phyloP scores from a whole-genome alignment of 1,284 basidiomycete species.

The Cutaneotrichosporon sp. region DNA sequence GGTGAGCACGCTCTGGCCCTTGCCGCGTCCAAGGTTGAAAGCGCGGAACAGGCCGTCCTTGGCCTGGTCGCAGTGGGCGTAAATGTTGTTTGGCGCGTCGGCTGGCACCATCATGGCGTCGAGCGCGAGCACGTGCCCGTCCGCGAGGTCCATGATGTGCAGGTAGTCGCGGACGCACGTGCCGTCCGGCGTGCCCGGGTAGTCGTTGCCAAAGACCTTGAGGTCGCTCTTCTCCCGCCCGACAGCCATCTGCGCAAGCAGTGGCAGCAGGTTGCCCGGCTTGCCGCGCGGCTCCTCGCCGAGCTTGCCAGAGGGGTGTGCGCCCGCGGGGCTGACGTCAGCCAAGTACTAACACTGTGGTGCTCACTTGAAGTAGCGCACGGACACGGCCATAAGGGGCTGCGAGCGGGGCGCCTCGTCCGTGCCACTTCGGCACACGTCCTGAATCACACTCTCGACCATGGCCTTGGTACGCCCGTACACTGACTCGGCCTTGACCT shows the following conservation, averaged over 20 bases:
- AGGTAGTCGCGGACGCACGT: conserved; percentile 98
- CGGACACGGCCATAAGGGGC: conserved; percentile 37
- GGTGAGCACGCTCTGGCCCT: conserved; percentile 85
- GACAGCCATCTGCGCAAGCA: conserved; percentile 91
- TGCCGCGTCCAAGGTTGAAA: conserved; percentile 93
- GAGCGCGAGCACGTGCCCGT: conserved; percentile 87
- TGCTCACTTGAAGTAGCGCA: conserved; percentile 90
- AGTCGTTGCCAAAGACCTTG: conserved; percentile 96
- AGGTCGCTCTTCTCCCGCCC: conserved; percentile 79
- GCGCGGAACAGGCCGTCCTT: conserved; percentile 65
- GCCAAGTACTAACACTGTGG: background rate
- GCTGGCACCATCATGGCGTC: conserved; percentile 57
- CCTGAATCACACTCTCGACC: conserved; percentile 84
- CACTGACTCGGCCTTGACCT: conserved; percentile 80
- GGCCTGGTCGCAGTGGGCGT: conserved; percentile 39
- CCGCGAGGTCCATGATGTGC: conserved; percentile 91
- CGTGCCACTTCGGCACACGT: conserved; percentile 69
- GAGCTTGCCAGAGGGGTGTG: conserved; percentile 86
- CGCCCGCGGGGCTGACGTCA: conserved; percentile 76
- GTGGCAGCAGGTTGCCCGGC: conserved; percentile 89
- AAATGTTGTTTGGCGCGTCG: conserved; percentile 32
- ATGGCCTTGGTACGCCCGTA: conserved; percentile 96
- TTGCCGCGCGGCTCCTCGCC: conserved; percentile 94
- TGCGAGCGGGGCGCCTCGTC: conserved; percentile 17
- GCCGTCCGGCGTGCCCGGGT: conserved; percentile 77